Conservation (phyloP, 768 basidiomycete genomes). For the Lentinula aciculospora region DNA sequence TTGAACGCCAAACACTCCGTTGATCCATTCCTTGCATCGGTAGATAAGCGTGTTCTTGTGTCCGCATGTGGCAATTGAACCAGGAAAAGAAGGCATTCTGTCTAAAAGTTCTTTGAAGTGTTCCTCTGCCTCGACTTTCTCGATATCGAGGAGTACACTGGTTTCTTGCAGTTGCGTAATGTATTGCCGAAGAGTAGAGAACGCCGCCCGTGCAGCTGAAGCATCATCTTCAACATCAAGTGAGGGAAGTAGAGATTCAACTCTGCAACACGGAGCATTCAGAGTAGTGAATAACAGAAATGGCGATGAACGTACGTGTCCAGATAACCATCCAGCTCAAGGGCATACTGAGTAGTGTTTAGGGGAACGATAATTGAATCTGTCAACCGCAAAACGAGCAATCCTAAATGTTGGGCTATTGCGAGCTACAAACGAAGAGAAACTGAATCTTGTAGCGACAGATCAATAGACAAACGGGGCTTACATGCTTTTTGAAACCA, state of each 20-base stretch:
- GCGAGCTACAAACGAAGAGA: slow-evolving; percentile 35
- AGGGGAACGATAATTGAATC: slow-evolving; percentile 54
- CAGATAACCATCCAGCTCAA: slow-evolving; percentile 25
- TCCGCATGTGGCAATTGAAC: slow-evolving; percentile 12
- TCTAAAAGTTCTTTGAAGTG: slow-evolving; percentile 42
- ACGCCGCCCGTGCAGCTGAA: slow-evolving; percentile 21
- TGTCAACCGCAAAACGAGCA: slow-evolving; percentile 48
- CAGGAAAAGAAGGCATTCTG: slow-evolving; percentile 24
- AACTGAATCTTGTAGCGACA: too few species aligned
- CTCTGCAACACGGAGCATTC: background rate
- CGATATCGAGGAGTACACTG: slow-evolving; percentile 51
- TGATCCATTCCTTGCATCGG: slow-evolving; percentile 28
- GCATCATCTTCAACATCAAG: slow-evolving; percentile 7
- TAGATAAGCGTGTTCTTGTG: slow-evolving; percentile 15
- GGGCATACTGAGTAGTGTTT: slow-evolving; percentile 64
- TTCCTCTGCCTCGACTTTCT: slow-evolving; percentile 51
- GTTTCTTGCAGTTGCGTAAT: slow-evolving; percentile 42
- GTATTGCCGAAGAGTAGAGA: slow-evolving; percentile 38
- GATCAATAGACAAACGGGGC: slow-evolving; percentile 14
- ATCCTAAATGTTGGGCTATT: slow-evolving; percentile 51
- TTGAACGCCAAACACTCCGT: slow-evolving; percentile 31
- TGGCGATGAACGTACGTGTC: slow-evolving; percentile 7
- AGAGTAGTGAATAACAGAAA: background rate
- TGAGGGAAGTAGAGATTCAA: background rate
- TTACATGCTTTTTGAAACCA: slow-evolving; percentile 67